Evolutionary conservation across 176 grass and related monocot genomes (phyloP), one percentile per base, ranked within the genome.

Genomic region (Thalia dealbata): DNA sequence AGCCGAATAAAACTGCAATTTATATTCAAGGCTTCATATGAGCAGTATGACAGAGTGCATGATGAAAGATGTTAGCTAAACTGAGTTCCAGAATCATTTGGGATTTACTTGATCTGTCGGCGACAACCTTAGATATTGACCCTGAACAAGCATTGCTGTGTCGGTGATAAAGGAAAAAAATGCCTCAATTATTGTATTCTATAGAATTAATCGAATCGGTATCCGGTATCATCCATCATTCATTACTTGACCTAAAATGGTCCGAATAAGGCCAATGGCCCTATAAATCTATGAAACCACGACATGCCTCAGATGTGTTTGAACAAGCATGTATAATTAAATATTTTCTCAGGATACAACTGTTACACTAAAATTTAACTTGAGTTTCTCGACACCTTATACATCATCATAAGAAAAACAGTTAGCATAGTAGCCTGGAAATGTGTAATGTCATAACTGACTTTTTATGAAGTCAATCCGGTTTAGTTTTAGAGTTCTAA

Each of bases 1-100:
- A 72, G 87, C 93, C 18, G 85, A 97, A 84, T 97, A 97, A 74
- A 97, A 88, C 93, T 97, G 85, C 51, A 30, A 45, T 22, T 71
- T 58, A n/a, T n/a, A 61, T 35, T 59, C 79, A 73, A 79, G 72
- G 26, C 81, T 80, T 61, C 52, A 54, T 38, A 50, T 84, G 27
- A 84, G 55, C 4, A 61, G 19, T 71, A 71, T 71, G 43, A 71
- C 22, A 51, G 23, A 51, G 23, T 6, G 18, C 66, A 71, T 45
- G 38, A 21, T 68, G 28, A 28, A 7, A 27, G 13, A 14, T 3
- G n/a, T 61, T 25, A 61, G 3, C 58, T 25, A 61, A 61, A 61
- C 21, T 61, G 58, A n/a, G n/a, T 24, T 61, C 22, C 22, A 61
- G 21, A 61, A 3, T 28, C 23, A 63, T 63, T 2, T 63, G 11